Conservation (phyloP, 1,139 yeast genomes). For the Pichia sp. region DNA sequence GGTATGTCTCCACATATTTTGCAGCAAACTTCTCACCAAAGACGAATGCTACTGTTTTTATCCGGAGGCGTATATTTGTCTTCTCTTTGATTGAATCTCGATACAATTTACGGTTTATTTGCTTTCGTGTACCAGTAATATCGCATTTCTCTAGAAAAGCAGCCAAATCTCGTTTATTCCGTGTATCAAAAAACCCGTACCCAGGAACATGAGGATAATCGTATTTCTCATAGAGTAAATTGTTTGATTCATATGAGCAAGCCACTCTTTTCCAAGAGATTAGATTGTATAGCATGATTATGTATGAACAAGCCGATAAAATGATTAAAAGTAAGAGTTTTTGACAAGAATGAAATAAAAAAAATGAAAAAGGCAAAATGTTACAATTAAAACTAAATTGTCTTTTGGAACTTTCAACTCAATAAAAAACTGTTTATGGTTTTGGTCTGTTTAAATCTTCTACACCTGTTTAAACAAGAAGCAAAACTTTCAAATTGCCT, state of each 20-base stretch:
- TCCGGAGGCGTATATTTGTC: background rate
- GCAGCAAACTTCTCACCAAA: constrained; percentile 4
- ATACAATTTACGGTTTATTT: constrained; percentile 1
- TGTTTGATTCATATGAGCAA: constrained; percentile 4
- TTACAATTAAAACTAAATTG: too few species aligned
- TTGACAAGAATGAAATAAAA: too few species aligned
- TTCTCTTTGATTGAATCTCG: constrained; percentile 1
- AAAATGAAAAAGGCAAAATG: too few species aligned
- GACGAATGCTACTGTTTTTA: constrained; percentile 4
- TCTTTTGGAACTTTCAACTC: too few species aligned
- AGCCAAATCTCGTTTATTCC: constrained; percentile 2
- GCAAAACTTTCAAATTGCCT: too few species aligned
- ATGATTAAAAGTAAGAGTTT: too few species aligned
- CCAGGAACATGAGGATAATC: background rate
- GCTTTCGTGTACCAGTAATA: constrained; percentile 5
- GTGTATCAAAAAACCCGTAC: background rate
- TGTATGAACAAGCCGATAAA: too few species aligned
- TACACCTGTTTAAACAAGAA: too few species aligned
- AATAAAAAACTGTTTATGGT: too few species aligned
- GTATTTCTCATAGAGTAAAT: constrained; percentile 3
- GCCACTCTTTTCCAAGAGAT: constrained; percentile 1
- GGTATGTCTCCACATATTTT: constrained; percentile 2
- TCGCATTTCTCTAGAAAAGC: constrained; percentile 5
- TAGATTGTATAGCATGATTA: too few species aligned
- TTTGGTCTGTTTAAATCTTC: too few species aligned